Percentiles rank a stretch among this genome's conserved stretches.
Conservation (phyloP, 2,329 filamentous ascomycete species). For the Plenodomus biglobosus region DNA sequence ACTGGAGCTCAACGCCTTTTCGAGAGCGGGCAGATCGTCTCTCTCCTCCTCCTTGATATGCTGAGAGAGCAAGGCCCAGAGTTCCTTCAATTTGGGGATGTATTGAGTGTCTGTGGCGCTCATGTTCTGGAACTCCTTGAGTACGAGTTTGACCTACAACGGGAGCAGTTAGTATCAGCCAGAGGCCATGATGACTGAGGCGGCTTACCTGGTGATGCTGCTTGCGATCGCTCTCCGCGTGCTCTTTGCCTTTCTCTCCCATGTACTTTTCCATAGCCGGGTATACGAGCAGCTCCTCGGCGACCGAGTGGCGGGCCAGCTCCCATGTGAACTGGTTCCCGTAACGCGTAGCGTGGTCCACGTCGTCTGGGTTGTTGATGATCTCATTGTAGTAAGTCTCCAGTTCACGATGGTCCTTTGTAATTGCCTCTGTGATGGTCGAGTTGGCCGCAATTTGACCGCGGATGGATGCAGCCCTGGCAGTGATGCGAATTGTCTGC, state of each 20-base stretch:
- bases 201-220: conserved; percentile 37
- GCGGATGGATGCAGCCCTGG: background rate
- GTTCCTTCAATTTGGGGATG: conserved; percentile 26
- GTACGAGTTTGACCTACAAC: conserved; percentile 31
- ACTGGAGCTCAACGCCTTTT: conserved; percentile 18
- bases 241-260: conserved; percentile 29
- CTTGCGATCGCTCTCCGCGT: conserved; percentile 38
- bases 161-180: background rate
- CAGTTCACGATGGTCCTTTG: conserved; percentile 47
- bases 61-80: conserved; percentile 22
- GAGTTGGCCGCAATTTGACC: background rate
- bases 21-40: conserved; percentile 35
- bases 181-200: background rate
- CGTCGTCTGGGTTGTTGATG: conserved; percentile 39
- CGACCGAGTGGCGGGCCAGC: conserved; percentile 54
- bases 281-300: conserved; percentile 52
- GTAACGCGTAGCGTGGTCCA: conserved; percentile 49
- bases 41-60: conserved; percentile 40
- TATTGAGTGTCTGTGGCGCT: conserved; percentile 22
- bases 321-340: conserved; percentile 58
- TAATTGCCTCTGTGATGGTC: conserved; percentile 45
- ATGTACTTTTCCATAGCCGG: conserved; percentile 43
- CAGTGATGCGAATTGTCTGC: conserved; percentile 1
- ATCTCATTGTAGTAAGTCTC: conserved; percentile 50
- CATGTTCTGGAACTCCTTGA: conserved; percentile 38